A percentile compares a stretch with the other conserved stretches of the same genome.
phyloP scores from a whole-genome alignment of 2,329 filamentous ascomycete genomes.

The Didymella sp. region DNA sequence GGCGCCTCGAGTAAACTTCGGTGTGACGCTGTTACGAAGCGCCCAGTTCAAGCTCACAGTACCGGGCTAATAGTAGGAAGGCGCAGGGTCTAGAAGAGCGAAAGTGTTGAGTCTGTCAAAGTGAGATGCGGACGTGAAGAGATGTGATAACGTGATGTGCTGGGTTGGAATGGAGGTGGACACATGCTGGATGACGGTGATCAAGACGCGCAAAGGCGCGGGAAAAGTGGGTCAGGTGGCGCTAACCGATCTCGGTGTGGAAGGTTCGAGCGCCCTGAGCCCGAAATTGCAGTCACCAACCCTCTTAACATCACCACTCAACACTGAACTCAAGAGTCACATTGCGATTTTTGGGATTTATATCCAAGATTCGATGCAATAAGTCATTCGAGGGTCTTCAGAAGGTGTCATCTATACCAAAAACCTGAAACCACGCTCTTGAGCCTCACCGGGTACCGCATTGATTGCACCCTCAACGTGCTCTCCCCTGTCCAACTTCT shows the following conservation, averaged over 20 bases:
- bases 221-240: slow-evolving; percentile 15
- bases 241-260: slow-evolving; percentile 18
- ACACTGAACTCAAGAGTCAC: neutral
- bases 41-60: slow-evolving; percentile 17
- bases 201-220: slow-evolving; percentile 17
- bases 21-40: slow-evolving; percentile 28
- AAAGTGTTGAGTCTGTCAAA: slow-evolving; percentile 15
- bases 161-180: slow-evolving; percentile 24
- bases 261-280: slow-evolving; percentile 27
- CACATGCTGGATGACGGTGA: slow-evolving; percentile 20
- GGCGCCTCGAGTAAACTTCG: slow-evolving; percentile 23
- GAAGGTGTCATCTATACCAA: slow-evolving; percentile 55
- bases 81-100: slow-evolving; percentile 18
- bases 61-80: slow-evolving; percentile 3
- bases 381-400: neutral
- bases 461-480: slow-evolving; percentile 62
- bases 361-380: neutral
- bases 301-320: neutral
- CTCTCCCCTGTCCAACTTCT: slow-evolving; percentile 71
- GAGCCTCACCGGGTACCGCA: slow-evolving; percentile 61
- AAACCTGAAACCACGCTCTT: slow-evolving; percentile 70
- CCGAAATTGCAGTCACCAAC: slow-evolving; percentile 12
- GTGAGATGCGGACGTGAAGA: neutral
- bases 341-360: neutral
- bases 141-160: slow-evolving; percentile 23